Conservation (phyloP, 208 protist species). For the Leishmania tropica region DNA sequence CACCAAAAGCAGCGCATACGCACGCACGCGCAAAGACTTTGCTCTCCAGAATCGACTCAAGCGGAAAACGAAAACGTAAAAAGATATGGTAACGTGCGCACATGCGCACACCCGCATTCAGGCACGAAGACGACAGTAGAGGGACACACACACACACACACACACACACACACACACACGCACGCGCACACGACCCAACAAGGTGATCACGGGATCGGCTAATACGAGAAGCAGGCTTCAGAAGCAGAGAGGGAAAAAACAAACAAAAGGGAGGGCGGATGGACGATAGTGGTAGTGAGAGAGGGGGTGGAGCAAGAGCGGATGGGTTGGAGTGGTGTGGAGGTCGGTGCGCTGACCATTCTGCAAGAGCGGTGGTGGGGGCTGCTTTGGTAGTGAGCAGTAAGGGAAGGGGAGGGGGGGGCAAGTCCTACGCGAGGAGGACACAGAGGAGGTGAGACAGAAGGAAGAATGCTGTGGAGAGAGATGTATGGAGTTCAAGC, state of each 20-base stretch:
- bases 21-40: neutral
- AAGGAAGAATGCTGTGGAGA: neutral
- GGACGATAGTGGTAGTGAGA: neutral
- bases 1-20: neutral
- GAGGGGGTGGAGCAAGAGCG: neutral
- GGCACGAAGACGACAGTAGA: neutral
- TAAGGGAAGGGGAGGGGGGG: neutral
- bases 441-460: neutral
- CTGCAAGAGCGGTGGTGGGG: neutral
- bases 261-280: neutral
- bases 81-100: neutral
- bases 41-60: neutral
- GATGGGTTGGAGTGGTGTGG: neutral
- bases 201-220: slow-evolving; percentile 5
- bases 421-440: neutral
- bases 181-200: neutral
- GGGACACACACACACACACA: neutral
- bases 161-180: neutral
- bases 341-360: neutral
- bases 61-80: neutral
- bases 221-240: slow-evolving; percentile 7
- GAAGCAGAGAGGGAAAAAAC: neutral
- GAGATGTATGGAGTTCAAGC: neutral
- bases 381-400: no score
- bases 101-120: slow-evolving; percentile 9